A percentile compares a stretch with the other conserved stretches of the same genome.
These are phyloP conservation scores for Carpinus viminea DNA, from an alignment of 306 rosid genomes.

Conservation along the genomic window DNA sequence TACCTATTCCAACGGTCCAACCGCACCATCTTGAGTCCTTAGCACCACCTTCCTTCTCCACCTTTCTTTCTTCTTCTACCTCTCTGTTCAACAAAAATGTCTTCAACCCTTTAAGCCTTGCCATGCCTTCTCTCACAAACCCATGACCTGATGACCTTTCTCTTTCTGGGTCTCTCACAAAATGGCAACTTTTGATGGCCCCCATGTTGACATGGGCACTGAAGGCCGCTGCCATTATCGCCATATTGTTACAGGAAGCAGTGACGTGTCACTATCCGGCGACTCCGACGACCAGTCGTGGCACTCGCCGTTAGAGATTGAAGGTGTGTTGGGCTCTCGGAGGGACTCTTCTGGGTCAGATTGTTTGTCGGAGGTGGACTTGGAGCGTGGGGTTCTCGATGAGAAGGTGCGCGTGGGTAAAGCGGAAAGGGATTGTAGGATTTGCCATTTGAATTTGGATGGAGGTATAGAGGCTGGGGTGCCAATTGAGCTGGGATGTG, in stretches of 20 bases:
- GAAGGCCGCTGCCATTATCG: background rate
- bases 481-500: conserved; percentile 82
- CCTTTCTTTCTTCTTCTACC: background rate
- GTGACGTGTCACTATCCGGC: conserved; percentile 16
- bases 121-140: background rate
- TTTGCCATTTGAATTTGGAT: conserved; percentile 74
- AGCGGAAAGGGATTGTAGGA: conserved; percentile 84
- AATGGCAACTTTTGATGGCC: conserved; percentile 25
- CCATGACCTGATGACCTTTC: conserved; percentile 13
- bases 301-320: conserved; percentile 51
- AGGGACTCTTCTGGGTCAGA: conserved; percentile 56
- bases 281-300: conserved; percentile 23
- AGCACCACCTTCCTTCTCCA: background rate
- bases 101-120: background rate
- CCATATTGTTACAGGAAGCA: conserved; percentile 9
- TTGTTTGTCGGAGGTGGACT: conserved; percentile 67
- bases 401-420: conserved; percentile 53
- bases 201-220: background rate
- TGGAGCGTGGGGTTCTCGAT: conserved; percentile 51
- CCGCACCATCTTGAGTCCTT: conserved; percentile 1
- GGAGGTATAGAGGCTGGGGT: conserved; percentile 71
- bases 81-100: background rate
- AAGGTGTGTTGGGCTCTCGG: conserved; percentile 35
- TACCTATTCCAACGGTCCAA: conserved; percentile 9
- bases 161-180: conserved; percentile 8